Base-by-base conservation (phyloP, 176 grass and related monocot species). In the Paspalum vaginatum region DNA sequence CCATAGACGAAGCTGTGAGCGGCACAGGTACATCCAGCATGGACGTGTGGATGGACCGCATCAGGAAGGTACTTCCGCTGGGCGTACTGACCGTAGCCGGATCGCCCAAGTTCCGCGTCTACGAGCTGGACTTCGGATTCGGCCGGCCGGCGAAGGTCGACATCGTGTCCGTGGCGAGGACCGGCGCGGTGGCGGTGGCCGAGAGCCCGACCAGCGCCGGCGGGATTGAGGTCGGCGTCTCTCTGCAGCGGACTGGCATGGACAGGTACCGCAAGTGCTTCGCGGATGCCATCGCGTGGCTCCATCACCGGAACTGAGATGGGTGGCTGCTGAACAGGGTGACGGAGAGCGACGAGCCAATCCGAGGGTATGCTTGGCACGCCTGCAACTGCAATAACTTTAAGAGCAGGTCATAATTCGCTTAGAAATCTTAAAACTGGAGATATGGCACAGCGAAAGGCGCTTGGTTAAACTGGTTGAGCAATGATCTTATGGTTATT, bases 131-230 rank as follows among this genome's bases (percentile, higher is more conserved):
- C 79, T 87, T 91, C 2, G 87, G 89, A 32, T 90, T 88, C 32
- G 89, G 92, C n/a, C 70, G 27, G 37, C 92, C 89, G 11, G 75
- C 25, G 48, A 94, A 89, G 82, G 88, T 91, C 65, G 91, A 88
- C n/a, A 64, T 94, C 32, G 56, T 83, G 15, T 94, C 88, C n/a
- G 82, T 88, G 27, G 62, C 44, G 9, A 80, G 49, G 51, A 81
- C 88, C 4, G 88, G 82, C 1, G 85, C 85, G 0, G 66, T 94
- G 74, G 84, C 79, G 0, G 17, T 88, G 60, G 91, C 85, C 6
- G 88, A 90, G 44, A 79, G 14, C 61, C 79, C 51, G 61, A 46
- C 42, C 7, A 26, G 67, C 21, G 3, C 5, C 43, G 82, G 88
- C 45, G 88, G 82, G 6, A 59, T 91, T 26, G 91, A 94, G 83